Evolutionary conservation across 306 rosid species (phyloP).

Genomic region (Mucuna pruriens): DNA sequence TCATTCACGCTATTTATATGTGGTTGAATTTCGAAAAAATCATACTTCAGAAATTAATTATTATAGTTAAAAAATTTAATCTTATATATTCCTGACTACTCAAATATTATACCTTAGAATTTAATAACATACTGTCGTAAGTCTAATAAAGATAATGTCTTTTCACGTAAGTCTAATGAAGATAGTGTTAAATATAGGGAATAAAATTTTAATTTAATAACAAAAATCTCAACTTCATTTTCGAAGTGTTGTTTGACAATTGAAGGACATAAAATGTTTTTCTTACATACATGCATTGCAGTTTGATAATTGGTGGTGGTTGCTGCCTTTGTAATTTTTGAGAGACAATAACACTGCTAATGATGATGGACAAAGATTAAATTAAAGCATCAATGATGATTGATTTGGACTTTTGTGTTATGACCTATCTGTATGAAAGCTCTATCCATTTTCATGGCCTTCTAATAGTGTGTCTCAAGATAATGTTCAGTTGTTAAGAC

Average conservation of each 20-base stretch:
- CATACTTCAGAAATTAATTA: too few relatives aligned
- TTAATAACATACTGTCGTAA: too few relatives aligned
- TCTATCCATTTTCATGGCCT: constrained; percentile 33
- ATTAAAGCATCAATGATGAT: constrained; percentile 46
- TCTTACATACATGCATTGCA: constrained; percentile 35
- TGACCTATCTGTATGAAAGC: constrained; percentile 34
- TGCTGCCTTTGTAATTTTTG: constrained; percentile 29
- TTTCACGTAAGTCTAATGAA: too few relatives aligned
- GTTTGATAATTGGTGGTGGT: constrained; percentile 39
- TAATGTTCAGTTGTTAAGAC: constrained; percentile 33
- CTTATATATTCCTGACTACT: too few relatives aligned
- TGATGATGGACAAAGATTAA: constrained; percentile 40
- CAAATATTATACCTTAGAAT: too few relatives aligned
- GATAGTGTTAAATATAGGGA: background rate
- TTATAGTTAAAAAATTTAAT: too few relatives aligned
- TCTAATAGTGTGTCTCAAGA: constrained; percentile 30
- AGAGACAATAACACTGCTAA: constrained; percentile 35
- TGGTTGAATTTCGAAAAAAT: too few relatives aligned
- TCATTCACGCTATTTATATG: too few relatives aligned
- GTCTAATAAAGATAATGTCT: too few relatives aligned
- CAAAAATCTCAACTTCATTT: background rate
- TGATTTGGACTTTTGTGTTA: constrained; percentile 43
- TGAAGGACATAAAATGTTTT: background rate
- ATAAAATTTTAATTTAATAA: background rate
- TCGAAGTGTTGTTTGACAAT: background rate